These are phyloP conservation scores for Pythium myriotylum DNA, from an alignment of 352 stramenopile genomes.

Conservation along the genomic window DNA sequence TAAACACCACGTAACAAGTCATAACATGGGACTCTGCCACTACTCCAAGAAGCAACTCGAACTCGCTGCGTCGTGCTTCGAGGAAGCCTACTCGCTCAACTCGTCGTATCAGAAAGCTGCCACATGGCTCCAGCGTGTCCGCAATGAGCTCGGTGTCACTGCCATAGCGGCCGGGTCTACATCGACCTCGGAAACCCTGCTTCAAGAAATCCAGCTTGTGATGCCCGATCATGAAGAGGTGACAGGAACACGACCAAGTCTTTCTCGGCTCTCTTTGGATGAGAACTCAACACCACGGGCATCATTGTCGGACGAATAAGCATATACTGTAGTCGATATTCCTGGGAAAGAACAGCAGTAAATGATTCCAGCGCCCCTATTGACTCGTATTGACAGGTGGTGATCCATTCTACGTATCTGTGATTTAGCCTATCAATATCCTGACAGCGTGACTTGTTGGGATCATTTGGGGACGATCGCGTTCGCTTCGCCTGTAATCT, in stretches of 20 bases:
- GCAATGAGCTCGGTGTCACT: conserved; percentile 47
- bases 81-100: conserved; percentile 71
- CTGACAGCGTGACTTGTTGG: too few species aligned
- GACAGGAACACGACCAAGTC: conserved; percentile 31
- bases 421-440: too few species aligned
- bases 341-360: conserved; percentile 10
- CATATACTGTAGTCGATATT: not conserved
- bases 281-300: conserved; percentile 12
- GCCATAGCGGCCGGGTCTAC: not conserved
- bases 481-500: conserved; percentile 76
- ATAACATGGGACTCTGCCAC: conserved; percentile 96
- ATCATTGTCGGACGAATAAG: conserved; percentile 4
- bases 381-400: too few species aligned
- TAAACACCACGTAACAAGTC: conserved; percentile 94
- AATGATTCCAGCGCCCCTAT: too few species aligned
- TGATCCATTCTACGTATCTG: too few species aligned
- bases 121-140: conserved; percentile 82
- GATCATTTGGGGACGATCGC: conserved; percentile 50
- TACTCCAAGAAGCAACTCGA: conserved; percentile 87
- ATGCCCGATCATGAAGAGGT: conserved; percentile 56
- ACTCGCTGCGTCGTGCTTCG: conserved; percentile 65
- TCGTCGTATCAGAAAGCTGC: conserved; percentile 75
- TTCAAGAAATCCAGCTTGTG: conserved; percentile 57
- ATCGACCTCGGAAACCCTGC: conserved; percentile 26
- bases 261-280: conserved; percentile 28